A percentile compares a stretch with the other conserved stretches of the same genome.
These are phyloP conservation scores for Colletotrichum euphorbiae DNA, from an alignment of 2,329 filamentous ascomycete species.

Conservation along the genomic window DNA sequence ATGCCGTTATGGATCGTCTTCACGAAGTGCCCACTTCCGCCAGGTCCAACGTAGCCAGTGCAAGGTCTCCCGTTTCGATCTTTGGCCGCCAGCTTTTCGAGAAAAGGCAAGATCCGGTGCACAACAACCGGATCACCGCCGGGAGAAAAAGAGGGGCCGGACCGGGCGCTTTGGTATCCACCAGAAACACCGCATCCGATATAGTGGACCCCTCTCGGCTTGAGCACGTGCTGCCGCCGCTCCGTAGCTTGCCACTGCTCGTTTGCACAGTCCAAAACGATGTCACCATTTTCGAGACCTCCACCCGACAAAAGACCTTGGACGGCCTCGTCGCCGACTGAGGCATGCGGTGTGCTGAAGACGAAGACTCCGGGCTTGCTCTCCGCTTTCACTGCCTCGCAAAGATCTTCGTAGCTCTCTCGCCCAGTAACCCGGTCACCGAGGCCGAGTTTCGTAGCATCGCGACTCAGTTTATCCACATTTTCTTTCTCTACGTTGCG, in stretches of 20 bases:
- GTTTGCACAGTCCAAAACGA: slow-evolving; percentile 77
- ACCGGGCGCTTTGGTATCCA: slow-evolving; percentile 74
- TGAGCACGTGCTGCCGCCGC: slow-evolving; percentile 67
- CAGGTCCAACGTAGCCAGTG: slow-evolving; percentile 69
- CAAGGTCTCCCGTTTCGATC: slow-evolving; percentile 69
- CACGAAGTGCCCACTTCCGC: slow-evolving; percentile 76
- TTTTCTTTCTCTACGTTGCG: slow-evolving; percentile 48
- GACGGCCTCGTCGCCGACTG: slow-evolving; percentile 10
- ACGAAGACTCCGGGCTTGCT: slow-evolving; percentile 2
- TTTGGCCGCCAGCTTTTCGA: slow-evolving; percentile 72
- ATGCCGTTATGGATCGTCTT: slow-evolving; percentile 84
- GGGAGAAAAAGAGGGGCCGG: slow-evolving; percentile 75
- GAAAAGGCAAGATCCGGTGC: slow-evolving; percentile 69
- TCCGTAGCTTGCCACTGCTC: slow-evolving; percentile 76
- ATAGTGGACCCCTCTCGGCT: slow-evolving; percentile 69
- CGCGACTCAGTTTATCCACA: slow-evolving; percentile 56
- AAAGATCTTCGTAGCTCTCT: slow-evolving; percentile 51
- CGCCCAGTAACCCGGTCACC: slow-evolving; percentile 43
- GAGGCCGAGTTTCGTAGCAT: slow-evolving; percentile 46
- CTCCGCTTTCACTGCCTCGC: background rate
- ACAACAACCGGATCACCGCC: slow-evolving; percentile 69
- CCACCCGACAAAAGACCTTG: background rate
- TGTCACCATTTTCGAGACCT: slow-evolving; percentile 67
- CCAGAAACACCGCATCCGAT: slow-evolving; percentile 77
- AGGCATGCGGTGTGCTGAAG: slow-evolving; percentile 13